Conservation (phyloP, 768 basidiomycete species). For the Xerocomus brunneocitrinus region DNA sequence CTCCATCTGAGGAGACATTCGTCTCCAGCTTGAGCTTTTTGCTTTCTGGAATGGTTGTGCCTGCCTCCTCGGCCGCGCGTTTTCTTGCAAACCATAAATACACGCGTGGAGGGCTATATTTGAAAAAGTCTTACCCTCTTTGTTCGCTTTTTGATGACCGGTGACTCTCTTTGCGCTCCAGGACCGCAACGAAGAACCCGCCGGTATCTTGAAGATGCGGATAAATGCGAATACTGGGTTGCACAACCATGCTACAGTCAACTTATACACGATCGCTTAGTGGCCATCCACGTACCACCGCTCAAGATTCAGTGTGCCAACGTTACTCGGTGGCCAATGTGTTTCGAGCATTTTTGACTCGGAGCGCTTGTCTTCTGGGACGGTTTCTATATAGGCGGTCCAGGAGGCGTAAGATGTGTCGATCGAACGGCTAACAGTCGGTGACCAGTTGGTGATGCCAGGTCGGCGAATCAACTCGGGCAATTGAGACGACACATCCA, state of each 20-base stretch:
- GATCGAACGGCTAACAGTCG: conserved; percentile 55
- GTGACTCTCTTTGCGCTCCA: conserved; percentile 46
- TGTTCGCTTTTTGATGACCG: conserved; percentile 5
- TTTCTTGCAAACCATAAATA: conserved; percentile 34
- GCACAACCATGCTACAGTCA: conserved; percentile 1
- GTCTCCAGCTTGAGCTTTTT: conserved; percentile 47
- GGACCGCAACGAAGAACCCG: conserved; percentile 94
- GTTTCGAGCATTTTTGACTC: conserved; percentile 64
- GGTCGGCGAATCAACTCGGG: conserved; percentile 70
- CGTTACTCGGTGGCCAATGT: conserved; percentile 78
- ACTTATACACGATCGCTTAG: not conserved
- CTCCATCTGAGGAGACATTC: conserved; percentile 11
- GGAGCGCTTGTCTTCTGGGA: conserved; percentile 42
- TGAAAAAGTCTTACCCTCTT: conserved; percentile 9
- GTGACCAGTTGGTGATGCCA: conserved; percentile 76
- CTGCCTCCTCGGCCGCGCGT: conserved; percentile 42
- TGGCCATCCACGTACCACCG: conserved; percentile 55
- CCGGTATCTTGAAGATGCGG: conserved; percentile 96
- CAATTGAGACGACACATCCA: conserved; percentile 71
- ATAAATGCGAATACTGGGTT: conserved; percentile 74
- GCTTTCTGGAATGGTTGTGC: conserved; percentile 36
- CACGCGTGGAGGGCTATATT: not conserved
- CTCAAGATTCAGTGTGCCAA: conserved; percentile 53
- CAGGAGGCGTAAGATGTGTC: conserved; percentile 54
- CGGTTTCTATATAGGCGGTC: conserved; percentile 50